A percentile compares a stretch with the other conserved stretches of the same genome.
phyloP scores from a whole-genome alignment of 208 protist genomes.

The Polymyxa betae region DNA sequence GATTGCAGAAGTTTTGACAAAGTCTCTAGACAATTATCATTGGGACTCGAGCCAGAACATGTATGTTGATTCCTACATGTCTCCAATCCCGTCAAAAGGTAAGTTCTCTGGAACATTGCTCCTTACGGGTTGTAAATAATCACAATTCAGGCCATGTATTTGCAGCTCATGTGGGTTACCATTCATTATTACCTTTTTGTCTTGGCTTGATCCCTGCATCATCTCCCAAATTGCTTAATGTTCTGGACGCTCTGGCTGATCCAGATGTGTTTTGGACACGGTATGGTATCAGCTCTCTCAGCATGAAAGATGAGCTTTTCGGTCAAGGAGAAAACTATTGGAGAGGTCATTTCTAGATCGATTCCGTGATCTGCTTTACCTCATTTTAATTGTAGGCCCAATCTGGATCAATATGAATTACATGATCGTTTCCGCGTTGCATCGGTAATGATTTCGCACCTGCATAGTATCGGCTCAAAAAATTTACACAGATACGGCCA shows the following conservation, averaged over 20 bases:
- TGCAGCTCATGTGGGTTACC: neutral
- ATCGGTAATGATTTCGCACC: neutral
- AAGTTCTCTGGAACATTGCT: neutral
- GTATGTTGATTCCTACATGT: neutral
- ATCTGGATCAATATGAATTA: conserved; percentile 52
- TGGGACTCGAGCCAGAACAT: neutral
- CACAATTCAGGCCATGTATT: neutral
- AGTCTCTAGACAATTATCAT: conserved; percentile 1
- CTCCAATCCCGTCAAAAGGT: neutral
- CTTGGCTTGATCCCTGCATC: conserved; percentile 12
- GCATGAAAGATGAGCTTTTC: neutral
- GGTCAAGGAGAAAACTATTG: conserved; percentile 35
- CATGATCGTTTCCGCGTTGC: conserved; percentile 14
- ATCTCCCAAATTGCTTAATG: neutral
- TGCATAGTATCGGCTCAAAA: neutral
- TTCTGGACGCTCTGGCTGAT: neutral
- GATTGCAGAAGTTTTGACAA: neutral
- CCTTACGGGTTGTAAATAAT: neutral
- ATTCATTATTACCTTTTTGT: neutral
- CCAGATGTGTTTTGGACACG: neutral
- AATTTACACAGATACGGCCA: neutral
- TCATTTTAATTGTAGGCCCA: neutral
- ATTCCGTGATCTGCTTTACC: neutral
- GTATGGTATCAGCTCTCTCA: neutral
- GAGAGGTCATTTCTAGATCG: neutral